Evolutionary conservation across 2,329 filamentous ascomycete genomes (phyloP).

Genomic region (Fusarium drepaniforme): DNA sequence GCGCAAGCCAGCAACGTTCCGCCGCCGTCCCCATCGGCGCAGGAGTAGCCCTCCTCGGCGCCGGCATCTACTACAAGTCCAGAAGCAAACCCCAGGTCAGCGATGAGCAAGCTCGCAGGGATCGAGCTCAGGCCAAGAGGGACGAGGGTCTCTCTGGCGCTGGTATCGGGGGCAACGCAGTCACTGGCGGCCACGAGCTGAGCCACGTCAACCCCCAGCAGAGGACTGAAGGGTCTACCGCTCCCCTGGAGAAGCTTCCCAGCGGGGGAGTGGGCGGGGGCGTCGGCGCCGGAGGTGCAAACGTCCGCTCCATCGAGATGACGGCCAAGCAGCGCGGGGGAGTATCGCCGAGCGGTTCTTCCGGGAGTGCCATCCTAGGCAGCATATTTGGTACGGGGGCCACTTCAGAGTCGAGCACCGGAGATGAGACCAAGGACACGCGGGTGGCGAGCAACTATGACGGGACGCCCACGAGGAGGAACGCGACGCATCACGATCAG

Average conservation of each 20-base stretch:
- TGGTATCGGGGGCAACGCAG: constrained; percentile 47
- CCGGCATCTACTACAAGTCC: constrained; percentile 38
- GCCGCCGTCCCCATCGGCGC: constrained; percentile 29
- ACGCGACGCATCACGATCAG: constrained; percentile 19
- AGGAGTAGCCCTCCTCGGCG: constrained; percentile 40
- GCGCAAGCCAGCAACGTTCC: constrained; percentile 34
- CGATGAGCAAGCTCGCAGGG: constrained; percentile 29
- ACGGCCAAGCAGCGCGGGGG: constrained; percentile 24
- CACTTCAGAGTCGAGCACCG: constrained; percentile 14
- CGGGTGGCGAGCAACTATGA: constrained; percentile 32
- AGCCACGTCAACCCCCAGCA: constrained; percentile 36
- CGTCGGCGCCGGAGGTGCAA: constrained; percentile 44
- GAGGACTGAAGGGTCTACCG: constrained; percentile 36
- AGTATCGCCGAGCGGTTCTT: constrained; percentile 12
- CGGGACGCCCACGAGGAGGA: constrained; percentile 24
- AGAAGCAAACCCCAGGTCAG: constrained; percentile 23
- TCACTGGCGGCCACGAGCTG: constrained; percentile 48
- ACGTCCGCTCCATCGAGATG: constrained; percentile 46
- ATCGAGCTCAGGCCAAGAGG: constrained; percentile 46
- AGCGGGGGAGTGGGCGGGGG: constrained; percentile 50
- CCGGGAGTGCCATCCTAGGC: constrained; percentile 26
- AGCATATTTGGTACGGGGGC: constrained; percentile 43
- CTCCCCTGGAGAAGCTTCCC: constrained; percentile 47
- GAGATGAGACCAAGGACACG: constrained; percentile 34
- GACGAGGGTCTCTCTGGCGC: constrained; percentile 48